Evolutionary conservation across 768 basidiomycete species (phyloP), one percentile per base, ranked within the genome.

Genomic region (Gloeophyllum trabeum): DNA sequence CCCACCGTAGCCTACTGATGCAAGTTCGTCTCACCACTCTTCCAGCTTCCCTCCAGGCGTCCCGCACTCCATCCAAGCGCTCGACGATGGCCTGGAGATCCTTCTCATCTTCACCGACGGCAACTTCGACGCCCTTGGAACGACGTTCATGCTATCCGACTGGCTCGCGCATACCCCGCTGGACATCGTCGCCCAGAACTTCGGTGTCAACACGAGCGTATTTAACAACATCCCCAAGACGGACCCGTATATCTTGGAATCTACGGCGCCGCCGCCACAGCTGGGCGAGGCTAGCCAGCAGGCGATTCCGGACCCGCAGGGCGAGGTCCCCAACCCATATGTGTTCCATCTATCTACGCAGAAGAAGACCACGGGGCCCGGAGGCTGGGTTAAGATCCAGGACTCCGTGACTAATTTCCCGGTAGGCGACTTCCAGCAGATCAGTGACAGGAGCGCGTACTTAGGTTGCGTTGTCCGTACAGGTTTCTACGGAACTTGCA

Each of bases 111-210:
- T 55, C 50, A 48, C 54, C 3, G 51, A 55, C 44, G 54, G 54
- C 43, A 50, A 55, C 54, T 55, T 55, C 46, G 54, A 55, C 39
- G 51, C 50, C n/a, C 35, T 42, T 12, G 54, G 54, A 35, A 55
- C 54, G n/a, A 55, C 54, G 16, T 55, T 55, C 47, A 55, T 53
- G 54, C 46, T 55, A n/a, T 53, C 54, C 1, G 54, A 55, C 44
- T 55, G 54, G 54, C 51, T 55, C 45, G 51, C 50, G 22, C 54
- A 48, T 44, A 55, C 54, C n/a, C 54, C 54, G 26, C 50, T 55
- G 16, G 51, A 51, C 39, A 43, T 55, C 26, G 50, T 55, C 38
- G 54, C 54, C 4, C 49, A 55, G 50, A 55, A 51, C 43, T 40
- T 55, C 35, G 54, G 51, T 28, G 40, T 55, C 21, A 48, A 51